Percentiles rank a stretch among this genome's conserved stretches.
phyloP scores from a whole-genome alignment of 345 rosid species.

The Bruguiera sexangula region DNA sequence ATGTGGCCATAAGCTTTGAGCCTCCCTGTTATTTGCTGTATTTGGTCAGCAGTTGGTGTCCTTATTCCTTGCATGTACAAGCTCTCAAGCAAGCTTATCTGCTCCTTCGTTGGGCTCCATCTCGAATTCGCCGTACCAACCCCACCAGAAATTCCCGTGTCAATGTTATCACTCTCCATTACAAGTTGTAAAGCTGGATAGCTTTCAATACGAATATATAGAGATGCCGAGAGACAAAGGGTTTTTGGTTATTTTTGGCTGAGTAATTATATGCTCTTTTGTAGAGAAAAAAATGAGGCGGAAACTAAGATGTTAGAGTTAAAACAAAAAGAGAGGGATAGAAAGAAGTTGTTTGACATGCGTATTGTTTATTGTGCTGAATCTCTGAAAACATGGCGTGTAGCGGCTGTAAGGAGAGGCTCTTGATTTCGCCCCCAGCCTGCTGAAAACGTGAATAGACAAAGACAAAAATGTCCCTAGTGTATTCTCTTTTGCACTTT shows the following conservation, averaged over 20 bases:
- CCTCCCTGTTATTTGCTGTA: slow-evolving; percentile 72
- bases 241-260: slow-evolving; percentile 18
- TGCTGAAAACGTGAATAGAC: slow-evolving; percentile 4
- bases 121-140: slow-evolving; percentile 42
- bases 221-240: not conserved
- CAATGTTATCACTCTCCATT: slow-evolving; percentile 24
- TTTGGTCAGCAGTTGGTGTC: slow-evolving; percentile 88
- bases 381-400: slow-evolving; percentile 90
- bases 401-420: slow-evolving; percentile 46
- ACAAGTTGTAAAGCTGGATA: not conserved
- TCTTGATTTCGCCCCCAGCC: slow-evolving; percentile 13
- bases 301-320: slow-evolving; percentile 7
- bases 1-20: slow-evolving; percentile 76
- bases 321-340: slow-evolving; percentile 15
- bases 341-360: slow-evolving; percentile 53
- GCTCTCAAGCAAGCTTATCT: slow-evolving; percentile 65
- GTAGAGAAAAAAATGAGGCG: not conserved
- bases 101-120: slow-evolving; percentile 96
- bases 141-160: slow-evolving; percentile 20
- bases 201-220: not conserved
- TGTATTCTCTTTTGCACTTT: not conserved
- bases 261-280: slow-evolving; percentile 12
- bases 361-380: slow-evolving; percentile 82
- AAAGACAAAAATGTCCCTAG: slow-evolving; percentile 20
- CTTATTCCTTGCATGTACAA: slow-evolving; percentile 72